Base-by-base conservation (phyloP, 352 stramenopile species). In the Phytophthora melonis region DNA sequence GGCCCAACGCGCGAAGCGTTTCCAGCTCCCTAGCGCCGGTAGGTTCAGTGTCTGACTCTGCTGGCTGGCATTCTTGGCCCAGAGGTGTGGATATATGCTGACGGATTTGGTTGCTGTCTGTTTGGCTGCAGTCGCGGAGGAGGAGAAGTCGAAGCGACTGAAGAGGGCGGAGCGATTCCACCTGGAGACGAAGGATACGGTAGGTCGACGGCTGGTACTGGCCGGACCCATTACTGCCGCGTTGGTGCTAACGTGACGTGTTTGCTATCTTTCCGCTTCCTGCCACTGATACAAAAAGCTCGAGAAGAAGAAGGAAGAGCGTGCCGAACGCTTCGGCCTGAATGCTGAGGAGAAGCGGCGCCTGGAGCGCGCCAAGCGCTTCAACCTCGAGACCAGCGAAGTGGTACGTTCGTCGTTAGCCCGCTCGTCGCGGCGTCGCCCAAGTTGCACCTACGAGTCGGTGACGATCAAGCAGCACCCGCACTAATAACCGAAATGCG, bases 331-430 rank as follows among this genome's bases (percentile, higher is more conserved):
- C 62, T 97, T 97, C 58, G 90, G 90, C 9, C 68, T 97, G 30
- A 97, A 95, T 45, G 88, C 75, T 19, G 88, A 97, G 62, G 78
- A 89, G 57, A 94, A 95, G 65, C 83, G 85, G 55, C 88, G 88
- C 63, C 75, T 97, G 57, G 86, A 97, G 30, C 90, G 90, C 27
- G 90, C 90, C 49, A 93, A 95, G 76, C 88, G 90, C 61, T 97
- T 97, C 64, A 86, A 87, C 14, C 75, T 97, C 18, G 88, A 95
- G 77, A 95, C 86, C 2, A 79, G 81, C 30, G 88, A 97, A 72
- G 80, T 90, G 70, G 90, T 96, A 77, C 73, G 76, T 81, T 52
- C 23, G 25, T 62, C 36, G 19, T 69, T 62, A 59, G 16, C 49
- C 7, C 27, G 43, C 23, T 54, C 47, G 27, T 66, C 32, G 59